Evolutionary conservation across 345 rosid species (phyloP).

Genomic region (Gossypium herbaceum): DNA sequence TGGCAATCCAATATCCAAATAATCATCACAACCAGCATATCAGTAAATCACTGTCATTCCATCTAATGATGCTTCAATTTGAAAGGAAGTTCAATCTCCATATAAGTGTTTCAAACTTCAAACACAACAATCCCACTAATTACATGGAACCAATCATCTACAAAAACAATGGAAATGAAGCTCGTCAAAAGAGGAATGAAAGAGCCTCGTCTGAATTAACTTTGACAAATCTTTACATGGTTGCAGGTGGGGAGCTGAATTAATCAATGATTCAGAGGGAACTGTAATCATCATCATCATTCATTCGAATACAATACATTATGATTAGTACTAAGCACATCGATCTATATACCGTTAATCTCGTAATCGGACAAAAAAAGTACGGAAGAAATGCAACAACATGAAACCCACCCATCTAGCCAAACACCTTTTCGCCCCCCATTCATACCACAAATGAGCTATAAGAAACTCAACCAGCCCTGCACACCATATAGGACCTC

Average conservation of each 20-base stretch:
- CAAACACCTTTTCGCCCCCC: no score
- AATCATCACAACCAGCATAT: background rate
- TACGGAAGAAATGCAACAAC: no score
- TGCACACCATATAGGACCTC: no score
- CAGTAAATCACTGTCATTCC: background rate
- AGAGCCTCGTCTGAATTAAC: background rate
- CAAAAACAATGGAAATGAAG: background rate
- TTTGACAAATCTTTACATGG: background rate
- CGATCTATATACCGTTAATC: no score
- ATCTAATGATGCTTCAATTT: background rate
- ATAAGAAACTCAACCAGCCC: no score
- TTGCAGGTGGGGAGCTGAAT: background rate
- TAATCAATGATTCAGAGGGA: slow-evolving; percentile 31
- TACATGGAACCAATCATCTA: background rate
- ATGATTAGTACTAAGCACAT: slow-evolving; percentile 31
- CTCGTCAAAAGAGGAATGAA: slow-evolving; percentile 1
- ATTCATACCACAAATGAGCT: no score
- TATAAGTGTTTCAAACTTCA: background rate
- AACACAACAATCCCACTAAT: slow-evolving; percentile 1
- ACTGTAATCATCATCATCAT: slow-evolving; percentile 46
- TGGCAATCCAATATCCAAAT: no score
- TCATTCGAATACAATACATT: slow-evolving; percentile 55
- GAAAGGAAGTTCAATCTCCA: background rate
- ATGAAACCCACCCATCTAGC: no score
- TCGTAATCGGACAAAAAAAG: no score